Conservation (phyloP, 306 rosid genomes). For the Castanea crenata region DNA sequence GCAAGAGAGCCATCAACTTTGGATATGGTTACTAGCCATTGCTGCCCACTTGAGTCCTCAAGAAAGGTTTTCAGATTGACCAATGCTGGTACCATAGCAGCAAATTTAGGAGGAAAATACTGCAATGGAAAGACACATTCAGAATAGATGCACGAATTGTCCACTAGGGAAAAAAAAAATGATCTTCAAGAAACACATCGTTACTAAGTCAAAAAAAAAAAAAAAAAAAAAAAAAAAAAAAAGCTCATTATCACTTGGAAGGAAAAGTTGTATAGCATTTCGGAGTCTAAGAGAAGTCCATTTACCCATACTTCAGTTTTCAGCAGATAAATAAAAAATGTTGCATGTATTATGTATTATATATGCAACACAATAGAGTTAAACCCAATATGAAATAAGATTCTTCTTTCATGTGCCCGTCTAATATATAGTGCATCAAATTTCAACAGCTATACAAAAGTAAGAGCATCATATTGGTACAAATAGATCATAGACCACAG, state of each 20-base stretch:
- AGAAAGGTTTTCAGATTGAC: constrained; percentile 37
- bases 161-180: not conserved
- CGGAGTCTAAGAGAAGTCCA: not conserved
- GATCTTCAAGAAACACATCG: no score
- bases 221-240: not conserved
- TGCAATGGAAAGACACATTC: constrained; percentile 27
- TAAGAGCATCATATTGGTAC: not conserved
- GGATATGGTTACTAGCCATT: constrained; percentile 44
- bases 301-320: not conserved
- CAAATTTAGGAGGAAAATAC: constrained; percentile 63
- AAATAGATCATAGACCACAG: not conserved
- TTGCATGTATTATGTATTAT: not conserved
- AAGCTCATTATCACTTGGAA: not conserved
- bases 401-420: not conserved
- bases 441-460: not conserved
- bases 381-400: not conserved
- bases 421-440: not conserved
- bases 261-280: not conserved
- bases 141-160: constrained; percentile 2
- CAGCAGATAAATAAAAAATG: not conserved
- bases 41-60: constrained; percentile 48
- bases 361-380: no score
- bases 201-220: no score
- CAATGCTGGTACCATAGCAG: constrained; percentile 30
- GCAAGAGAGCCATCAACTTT: constrained; percentile 36